A percentile compares a stretch with the other conserved stretches of the same genome.
Conservation (phyloP, 2,329 filamentous ascomycete species). For the Aureobasidium sp. region DNA sequence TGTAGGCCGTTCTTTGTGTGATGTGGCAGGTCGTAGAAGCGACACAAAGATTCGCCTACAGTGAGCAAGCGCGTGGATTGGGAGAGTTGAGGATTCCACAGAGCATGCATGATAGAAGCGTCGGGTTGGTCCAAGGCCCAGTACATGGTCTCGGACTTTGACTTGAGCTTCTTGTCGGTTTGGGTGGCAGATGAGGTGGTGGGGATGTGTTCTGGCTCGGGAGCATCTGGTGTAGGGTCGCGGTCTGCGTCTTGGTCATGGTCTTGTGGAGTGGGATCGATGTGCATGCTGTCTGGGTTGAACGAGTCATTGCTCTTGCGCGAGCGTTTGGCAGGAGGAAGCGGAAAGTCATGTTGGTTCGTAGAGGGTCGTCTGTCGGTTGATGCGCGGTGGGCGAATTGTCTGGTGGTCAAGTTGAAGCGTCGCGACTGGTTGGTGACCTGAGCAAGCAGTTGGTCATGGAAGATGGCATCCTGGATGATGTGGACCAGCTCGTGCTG, state of each 20-base stretch:
- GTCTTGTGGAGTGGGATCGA: conserved; percentile 28
- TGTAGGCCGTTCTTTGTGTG: background rate
- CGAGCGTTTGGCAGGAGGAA: conserved; percentile 24
- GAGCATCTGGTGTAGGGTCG: conserved; percentile 17
- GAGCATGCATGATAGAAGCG: conserved; percentile 20
- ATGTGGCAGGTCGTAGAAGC: conserved; percentile 24
- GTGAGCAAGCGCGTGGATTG: conserved; percentile 21
- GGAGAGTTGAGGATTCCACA: conserved; percentile 22
- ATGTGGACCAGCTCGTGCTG: conserved; percentile 51
- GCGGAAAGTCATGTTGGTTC: conserved; percentile 22
- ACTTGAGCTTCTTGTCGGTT: conserved; percentile 23
- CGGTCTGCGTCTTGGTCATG: conserved; percentile 18
- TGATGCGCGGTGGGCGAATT: background rate
- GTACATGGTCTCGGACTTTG: conserved; percentile 26
- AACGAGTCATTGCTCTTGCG: conserved; percentile 24
- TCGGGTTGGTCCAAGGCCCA: conserved; percentile 25
- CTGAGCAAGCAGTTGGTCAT: conserved; percentile 30
- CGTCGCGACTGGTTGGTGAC: conserved; percentile 13
- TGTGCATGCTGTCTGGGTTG: conserved; percentile 40
- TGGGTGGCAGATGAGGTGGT: conserved; percentile 19
- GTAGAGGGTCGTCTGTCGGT: background rate
- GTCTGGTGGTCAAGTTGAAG: conserved; percentile 11
- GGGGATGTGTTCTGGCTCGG: background rate
- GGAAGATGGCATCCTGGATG: conserved; percentile 53
- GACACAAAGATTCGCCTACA: conserved; percentile 25